These are phyloP conservation scores for Ogataea nonfermentans DNA, from an alignment of 805 yeast genomes.

Conservation along the genomic window DNA sequence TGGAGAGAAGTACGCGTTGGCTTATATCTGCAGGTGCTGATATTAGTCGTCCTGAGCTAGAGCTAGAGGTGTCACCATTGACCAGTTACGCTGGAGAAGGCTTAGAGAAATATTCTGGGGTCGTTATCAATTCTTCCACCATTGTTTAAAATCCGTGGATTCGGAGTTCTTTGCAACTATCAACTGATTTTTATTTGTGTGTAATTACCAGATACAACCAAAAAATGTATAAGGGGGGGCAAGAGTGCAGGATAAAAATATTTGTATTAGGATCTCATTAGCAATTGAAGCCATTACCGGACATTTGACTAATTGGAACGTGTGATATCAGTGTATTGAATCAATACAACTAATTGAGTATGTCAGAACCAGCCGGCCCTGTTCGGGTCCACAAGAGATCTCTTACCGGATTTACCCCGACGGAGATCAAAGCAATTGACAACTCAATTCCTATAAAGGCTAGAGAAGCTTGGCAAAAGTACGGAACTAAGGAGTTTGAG, in stretches of 20 bases:
- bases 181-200: conserved; percentile 11
- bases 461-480: conserved; percentile 74
- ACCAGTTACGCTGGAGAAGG: conserved; percentile 79
- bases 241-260: neutral
- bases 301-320: too few relatives aligned
- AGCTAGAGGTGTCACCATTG: conserved; percentile 73
- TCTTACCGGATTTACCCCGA: conserved; percentile 87
- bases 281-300: too few relatives aligned
- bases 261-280: neutral
- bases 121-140: conserved; percentile 1
- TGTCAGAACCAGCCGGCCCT: neutral
- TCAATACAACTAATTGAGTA: neutral
- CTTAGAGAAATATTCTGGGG: conserved; percentile 39
- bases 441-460: conserved; percentile 76
- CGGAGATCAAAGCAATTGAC: conserved; percentile 81
- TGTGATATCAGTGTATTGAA: neutral
- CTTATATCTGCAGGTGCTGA: conserved; percentile 37
- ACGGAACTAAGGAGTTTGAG: conserved; percentile 50
- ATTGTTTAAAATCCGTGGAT: conserved; percentile 1
- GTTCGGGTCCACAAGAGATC: conserved; percentile 60
- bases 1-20: conserved; percentile 75
- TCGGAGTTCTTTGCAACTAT: neutral
- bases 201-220: conserved; percentile 10
- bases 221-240: conserved; percentile 7
- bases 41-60: neutral